Base-by-base conservation (phyloP, 2,329 filamentous ascomycete genomes). In the Sporothrix euskadiensis region DNA sequence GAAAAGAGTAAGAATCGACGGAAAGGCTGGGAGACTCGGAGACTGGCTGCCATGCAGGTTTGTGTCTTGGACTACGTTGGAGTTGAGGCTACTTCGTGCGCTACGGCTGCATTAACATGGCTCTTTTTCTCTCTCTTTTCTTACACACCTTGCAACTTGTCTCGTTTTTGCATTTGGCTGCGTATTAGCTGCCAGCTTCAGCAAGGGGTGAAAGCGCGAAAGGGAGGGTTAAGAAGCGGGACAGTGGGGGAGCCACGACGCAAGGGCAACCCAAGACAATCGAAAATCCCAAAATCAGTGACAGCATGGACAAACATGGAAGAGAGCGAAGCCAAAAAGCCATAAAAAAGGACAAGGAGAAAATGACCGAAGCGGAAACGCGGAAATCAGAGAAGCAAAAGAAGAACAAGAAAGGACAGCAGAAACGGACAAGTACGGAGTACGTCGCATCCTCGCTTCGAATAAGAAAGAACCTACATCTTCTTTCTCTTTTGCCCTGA, bases 181-280 rank as follows among this genome's bases (percentile, higher is more conserved):
- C 41, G 9, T 44, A 6, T 44, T 44, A 49, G 44, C 14, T 49
- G 44, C 52, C 52, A 56, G 52, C 22, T 16, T n/a, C 65, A 9
- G 47, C 65, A 68, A 68, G 41, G 65, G 47, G 26, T 52, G 12
- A 16, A 19, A 22, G 6, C 12, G 63, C 41, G 19, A 68, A 52
- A n/a, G 65, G 30, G 8, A n/a, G 26, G 65, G 30, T 32, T 39
- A 35, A 39, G 6, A 26, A 26, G 41, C 35, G 22, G 1, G 16
- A 32, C 26, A 47, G 35, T 39, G 41, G 41, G 41, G 39, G 22
- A 47, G 22, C 9, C 52, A 39, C 47, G 47, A 69, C 66, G 66
- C 66, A 69, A 69, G 66, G 66, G 66, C 47, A 52, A 19, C 1
- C 47, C 22, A 16, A 35, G 47, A 54, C 66, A 69, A 30, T 12